Base-by-base conservation (phyloP, 129 eudicot genomes). In the Calendula officinalis region DNA sequence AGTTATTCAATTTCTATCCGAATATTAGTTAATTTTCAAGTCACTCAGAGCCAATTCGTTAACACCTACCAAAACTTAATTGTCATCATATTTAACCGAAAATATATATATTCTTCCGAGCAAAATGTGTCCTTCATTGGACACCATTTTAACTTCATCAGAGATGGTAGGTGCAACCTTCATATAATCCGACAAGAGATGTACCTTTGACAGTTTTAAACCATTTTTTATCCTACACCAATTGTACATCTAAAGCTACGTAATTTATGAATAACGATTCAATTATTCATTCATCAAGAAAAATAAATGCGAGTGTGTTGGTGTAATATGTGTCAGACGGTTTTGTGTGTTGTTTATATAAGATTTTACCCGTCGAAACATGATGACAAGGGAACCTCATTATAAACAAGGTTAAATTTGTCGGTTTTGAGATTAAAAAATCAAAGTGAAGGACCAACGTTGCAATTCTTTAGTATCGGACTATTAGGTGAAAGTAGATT, bases 141-240 rank as follows among this genome's bases (percentile, higher is more conserved):
- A 22, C 54, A 40, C 35, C 32, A 10, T 39, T 44, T 13, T 43
- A 50, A 13, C 22, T 41, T 62, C 56, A 52, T 62, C 34, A 10
- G 33, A 16, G 14, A 38, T 52, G 60, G 77, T 41, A 62, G 64
- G 76, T 63, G 42, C 70, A 39, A 33, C 69, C 55, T 43, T 52
- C 45, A n/a, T 39, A 51, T 27, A 56, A 69, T 40, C 56, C 36
- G 62, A 70, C 60, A 67, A 48, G 68, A 40, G 63, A 41, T 51
- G 69, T 62, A 42, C 62, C 39, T 46, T 60, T 36, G 34, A 35
- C 39, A 46, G 12, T 40, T 44, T 54, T 22, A 7, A 22, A 22
- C 30, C 30, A 22, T 22, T 22, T 22, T 22, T 22, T 22, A 22
- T 22, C 30, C 3, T 67, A 6, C 40, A 14, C 64, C 32, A 58